Evolutionary conservation across 192 early-diverging fungal genomes (phyloP), one percentile per base, ranked within the genome.

Genomic region (Allomyces macrogynus): DNA sequence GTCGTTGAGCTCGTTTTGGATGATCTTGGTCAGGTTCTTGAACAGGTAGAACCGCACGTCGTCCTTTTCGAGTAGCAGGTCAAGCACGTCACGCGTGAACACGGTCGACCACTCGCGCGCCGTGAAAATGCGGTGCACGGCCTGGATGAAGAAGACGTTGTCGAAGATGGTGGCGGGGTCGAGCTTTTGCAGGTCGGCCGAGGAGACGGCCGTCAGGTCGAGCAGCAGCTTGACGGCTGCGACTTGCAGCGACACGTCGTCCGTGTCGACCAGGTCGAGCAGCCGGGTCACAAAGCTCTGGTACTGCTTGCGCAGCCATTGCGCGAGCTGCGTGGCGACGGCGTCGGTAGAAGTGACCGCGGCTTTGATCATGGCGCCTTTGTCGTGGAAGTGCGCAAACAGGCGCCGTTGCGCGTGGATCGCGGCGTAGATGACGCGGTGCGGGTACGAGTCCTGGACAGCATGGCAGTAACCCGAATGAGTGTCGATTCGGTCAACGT

Each of bases 21-120:
- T 71, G 26, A 81, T 74, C 61, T 73, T 76, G 73, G 73, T 68
- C 8, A 81, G 67, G 68, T 83, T 74, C 70, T 85, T 87, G 71
- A 80, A 85, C 70, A 92, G 93, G 72, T 90, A 90, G 67, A 81
- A 81, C 68, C 89, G 79, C 57, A 94, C 71, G 69, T 97, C 95
- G 68, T 89, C 89, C 72, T 89, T 92, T 10, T 72, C 69, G 71
- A 87, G 87, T 43, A 92, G 66, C 64, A 86, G 84, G 49, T 84
- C 82, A 61, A 85, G 82, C 1, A 84, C 73, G 24, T 64, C 80
- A 74, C 14, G 76, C 78, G 60, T 80, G 63, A 40, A 95, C 63
- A 12, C 79, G 84, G 24, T 86, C 77, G 43, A 71, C 82, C 27
- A 85, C 78, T 49, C 82, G 77, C 43, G 70, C 54, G 70, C 75